phyloP scores from a whole-genome alignment of 352 stramenopile species.

The Phytophthora syringae region DNA sequence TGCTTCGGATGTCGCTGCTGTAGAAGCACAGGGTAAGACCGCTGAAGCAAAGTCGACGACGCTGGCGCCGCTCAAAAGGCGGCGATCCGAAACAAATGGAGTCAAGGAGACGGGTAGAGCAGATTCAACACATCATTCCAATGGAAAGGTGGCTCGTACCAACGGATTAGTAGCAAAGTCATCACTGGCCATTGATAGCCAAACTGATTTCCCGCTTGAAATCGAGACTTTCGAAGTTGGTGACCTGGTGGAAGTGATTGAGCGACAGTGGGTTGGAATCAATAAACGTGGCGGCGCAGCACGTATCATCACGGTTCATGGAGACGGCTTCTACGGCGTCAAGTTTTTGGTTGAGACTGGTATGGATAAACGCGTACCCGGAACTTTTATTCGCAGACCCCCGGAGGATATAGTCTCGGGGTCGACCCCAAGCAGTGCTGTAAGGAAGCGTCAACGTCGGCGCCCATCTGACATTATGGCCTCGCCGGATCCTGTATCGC shows the following conservation, averaged over 20 bases:
- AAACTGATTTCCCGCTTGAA: slow-evolving; percentile 17
- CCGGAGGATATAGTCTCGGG: slow-evolving; percentile 48
- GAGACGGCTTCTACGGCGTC: slow-evolving; percentile 60
- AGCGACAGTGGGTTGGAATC: slow-evolving; percentile 90
- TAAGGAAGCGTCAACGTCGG: slow-evolving; percentile 39
- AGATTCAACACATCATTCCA: slow-evolving; percentile 9
- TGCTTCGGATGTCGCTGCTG: not conserved
- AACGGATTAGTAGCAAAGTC: slow-evolving; percentile 17
- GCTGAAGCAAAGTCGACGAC: not conserved
- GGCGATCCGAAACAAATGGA: slow-evolving; percentile 18
- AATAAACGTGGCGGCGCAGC: slow-evolving; percentile 92
- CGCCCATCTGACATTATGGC: slow-evolving; percentile 18
- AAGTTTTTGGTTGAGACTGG: slow-evolving; percentile 62
- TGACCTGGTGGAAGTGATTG: slow-evolving; percentile 86
- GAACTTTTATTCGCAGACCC: slow-evolving; percentile 47
- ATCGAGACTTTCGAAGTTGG: slow-evolving; percentile 57
- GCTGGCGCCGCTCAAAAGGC: slow-evolving; percentile 22
- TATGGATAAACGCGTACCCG: slow-evolving; percentile 40
- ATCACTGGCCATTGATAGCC: slow-evolving; percentile 20
- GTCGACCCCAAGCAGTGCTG: slow-evolving; percentile 44
- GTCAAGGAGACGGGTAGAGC: not conserved
- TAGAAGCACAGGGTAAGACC: slow-evolving; percentile 4
- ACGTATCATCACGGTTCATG: slow-evolving; percentile 72
- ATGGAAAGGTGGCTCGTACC: not conserved
- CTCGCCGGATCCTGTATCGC: slow-evolving; percentile 16